A percentile compares a stretch with the other conserved stretches of the same genome.
These are phyloP conservation scores for Drechslerella dactyloides DNA, from an alignment of 2,329 filamentous ascomycete genomes.

Conservation along the genomic window DNA sequence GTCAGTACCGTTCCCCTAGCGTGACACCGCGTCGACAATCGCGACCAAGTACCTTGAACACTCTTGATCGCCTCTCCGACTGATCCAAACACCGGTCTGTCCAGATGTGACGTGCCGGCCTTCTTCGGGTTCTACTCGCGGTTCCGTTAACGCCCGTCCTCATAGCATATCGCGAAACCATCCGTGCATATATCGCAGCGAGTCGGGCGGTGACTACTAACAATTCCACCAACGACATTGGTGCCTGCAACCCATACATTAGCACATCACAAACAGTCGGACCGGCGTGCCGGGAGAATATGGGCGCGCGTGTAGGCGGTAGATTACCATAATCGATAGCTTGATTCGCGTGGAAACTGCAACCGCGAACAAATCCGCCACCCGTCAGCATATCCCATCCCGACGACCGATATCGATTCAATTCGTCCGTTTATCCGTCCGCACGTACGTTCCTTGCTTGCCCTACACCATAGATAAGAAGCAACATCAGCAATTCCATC, in stretches of 20 bases:
- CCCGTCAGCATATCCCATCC: slow-evolving; percentile 11
- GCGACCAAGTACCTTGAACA: slow-evolving; percentile 59
- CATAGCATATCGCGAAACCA: background rate
- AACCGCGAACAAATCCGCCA: slow-evolving; percentile 7
- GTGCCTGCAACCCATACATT: slow-evolving; percentile 69
- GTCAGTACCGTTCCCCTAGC: slow-evolving; percentile 16
- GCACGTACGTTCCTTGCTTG: slow-evolving; percentile 46
- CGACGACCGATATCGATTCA: slow-evolving; percentile 10
- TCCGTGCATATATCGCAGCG: slow-evolving; percentile 9
- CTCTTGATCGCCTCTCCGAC: slow-evolving; percentile 87
- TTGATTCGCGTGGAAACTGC: slow-evolving; percentile 93
- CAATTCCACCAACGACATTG: slow-evolving; percentile 92
- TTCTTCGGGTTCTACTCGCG: slow-evolving; percentile 82
- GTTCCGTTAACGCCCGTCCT: slow-evolving; percentile 1
- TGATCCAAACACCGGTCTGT: slow-evolving; percentile 88
- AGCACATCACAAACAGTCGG: background rate
- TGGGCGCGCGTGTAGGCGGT: slow-evolving; percentile 55
- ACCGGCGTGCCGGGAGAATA: slow-evolving; percentile 42
- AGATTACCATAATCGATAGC: slow-evolving; percentile 93
- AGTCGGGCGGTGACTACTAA: slow-evolving; percentile 4
- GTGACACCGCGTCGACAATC: slow-evolving; percentile 1
- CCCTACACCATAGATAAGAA: slow-evolving; percentile 27
- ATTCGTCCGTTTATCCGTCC: slow-evolving; percentile 12
- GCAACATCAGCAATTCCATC: slow-evolving; percentile 17
- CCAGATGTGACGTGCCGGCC: slow-evolving; percentile 87